These are phyloP conservation scores for Coelastrella sp. DNA, from an alignment of 139 green algal species.

Conservation along the genomic window DNA sequence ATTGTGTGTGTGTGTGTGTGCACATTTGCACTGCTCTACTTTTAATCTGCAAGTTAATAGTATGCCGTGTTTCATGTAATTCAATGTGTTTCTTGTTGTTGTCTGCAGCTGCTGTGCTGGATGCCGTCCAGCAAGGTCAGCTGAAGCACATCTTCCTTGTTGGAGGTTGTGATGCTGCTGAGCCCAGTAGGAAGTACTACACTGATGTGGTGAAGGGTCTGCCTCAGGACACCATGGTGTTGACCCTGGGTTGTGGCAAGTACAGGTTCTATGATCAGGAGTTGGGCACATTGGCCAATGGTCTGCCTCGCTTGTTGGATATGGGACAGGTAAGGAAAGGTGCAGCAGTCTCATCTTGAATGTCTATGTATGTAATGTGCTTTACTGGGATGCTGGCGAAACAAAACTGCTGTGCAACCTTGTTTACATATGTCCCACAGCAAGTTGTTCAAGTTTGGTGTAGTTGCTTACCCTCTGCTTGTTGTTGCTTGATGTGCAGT, in stretches of 20 bases:
- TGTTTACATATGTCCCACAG: background rate
- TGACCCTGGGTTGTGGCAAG: constrained; percentile 76
- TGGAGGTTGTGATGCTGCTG: constrained; percentile 65
- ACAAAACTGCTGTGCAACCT: background rate
- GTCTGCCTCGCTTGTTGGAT: constrained; percentile 72
- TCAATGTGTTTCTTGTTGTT: background rate
- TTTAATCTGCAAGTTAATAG: too few species aligned
- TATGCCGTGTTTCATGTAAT: too few species aligned
- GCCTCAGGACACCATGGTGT: constrained; percentile 60
- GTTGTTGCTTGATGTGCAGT: constrained; percentile 49
- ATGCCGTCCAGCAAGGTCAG: constrained; percentile 60
- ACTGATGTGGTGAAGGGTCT: constrained; percentile 47
- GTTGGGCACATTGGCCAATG: constrained; percentile 55
- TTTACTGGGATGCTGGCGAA: background rate
- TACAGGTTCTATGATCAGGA: constrained; percentile 72
- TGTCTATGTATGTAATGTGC: background rate
- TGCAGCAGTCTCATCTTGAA: too few species aligned
- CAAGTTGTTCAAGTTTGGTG: too few species aligned
- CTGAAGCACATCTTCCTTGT: constrained; percentile 68
- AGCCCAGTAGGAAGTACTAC: constrained; percentile 69
- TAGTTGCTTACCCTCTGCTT: too few species aligned
- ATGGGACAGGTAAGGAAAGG: constrained; percentile 62
- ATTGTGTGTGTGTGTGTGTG: too few species aligned
- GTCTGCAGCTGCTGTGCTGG: constrained; percentile 58
- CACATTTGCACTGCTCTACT: too few species aligned